A percentile compares a stretch with the other conserved stretches of the same genome.
These are phyloP conservation scores for Penicillium sp. DNA, from an alignment of 2,329 filamentous ascomycete species.

Conservation along the genomic window DNA sequence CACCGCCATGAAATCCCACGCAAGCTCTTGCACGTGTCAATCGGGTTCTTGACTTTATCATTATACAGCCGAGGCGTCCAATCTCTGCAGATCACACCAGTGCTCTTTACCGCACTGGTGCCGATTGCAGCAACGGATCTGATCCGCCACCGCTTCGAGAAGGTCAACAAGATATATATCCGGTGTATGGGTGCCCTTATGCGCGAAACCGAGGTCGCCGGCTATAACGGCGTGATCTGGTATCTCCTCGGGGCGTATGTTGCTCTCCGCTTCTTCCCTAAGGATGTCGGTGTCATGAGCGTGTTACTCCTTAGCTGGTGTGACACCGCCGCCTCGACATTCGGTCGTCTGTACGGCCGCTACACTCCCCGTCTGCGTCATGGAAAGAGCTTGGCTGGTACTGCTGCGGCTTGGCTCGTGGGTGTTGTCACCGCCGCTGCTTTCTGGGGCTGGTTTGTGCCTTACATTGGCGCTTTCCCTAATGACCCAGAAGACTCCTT, in stretches of 20 bases:
- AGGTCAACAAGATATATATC: conserved; percentile 86
- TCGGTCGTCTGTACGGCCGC: conserved; percentile 82
- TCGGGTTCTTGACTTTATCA: conserved; percentile 87
- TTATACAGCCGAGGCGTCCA: conserved; percentile 80
- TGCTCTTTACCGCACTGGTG: conserved; percentile 73
- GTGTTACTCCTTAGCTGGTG: conserved; percentile 95
- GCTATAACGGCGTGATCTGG: conserved; percentile 96
- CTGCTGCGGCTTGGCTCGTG: conserved; percentile 74
- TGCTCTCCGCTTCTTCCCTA: conserved; percentile 82
- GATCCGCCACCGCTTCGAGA: conserved; percentile 75
- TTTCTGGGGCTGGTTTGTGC: conserved; percentile 87
- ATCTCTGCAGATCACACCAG: conserved; percentile 73
- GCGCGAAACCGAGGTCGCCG: conserved; percentile 91
- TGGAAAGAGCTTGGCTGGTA: conserved; percentile 90
- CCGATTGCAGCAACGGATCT: conserved; percentile 81
- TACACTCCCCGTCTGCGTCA: conserved; percentile 81
- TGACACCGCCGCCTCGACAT: conserved; percentile 92
- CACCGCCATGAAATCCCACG: conserved; percentile 97
- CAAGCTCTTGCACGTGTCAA: conserved; percentile 90
- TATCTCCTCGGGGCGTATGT: conserved; percentile 89
- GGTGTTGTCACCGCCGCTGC: conserved; percentile 78
- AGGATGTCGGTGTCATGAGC: conserved; percentile 86
- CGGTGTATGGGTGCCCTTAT: conserved; percentile 81
- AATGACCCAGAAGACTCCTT: conserved; percentile 69
- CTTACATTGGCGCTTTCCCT: conserved; percentile 62